These are phyloP conservation scores for Lipomyces yamadae DNA, from an alignment of 805 yeast species.

Conservation along the genomic window DNA sequence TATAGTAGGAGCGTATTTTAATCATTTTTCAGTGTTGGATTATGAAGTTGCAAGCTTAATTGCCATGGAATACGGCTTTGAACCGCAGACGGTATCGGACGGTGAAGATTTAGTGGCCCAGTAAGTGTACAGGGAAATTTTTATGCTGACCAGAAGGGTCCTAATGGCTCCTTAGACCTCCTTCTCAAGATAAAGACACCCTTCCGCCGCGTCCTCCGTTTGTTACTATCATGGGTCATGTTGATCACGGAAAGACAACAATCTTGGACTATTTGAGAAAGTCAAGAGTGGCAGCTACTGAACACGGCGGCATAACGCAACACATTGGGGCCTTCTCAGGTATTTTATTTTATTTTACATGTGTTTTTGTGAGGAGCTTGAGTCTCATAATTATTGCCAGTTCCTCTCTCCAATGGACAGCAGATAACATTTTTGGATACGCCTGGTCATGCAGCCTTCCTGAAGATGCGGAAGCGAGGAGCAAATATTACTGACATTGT, in stretches of 20 bases:
- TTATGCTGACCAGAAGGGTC: background rate
- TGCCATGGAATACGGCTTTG: conserved; percentile 86
- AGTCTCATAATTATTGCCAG: conserved; percentile 41
- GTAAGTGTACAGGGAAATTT: conserved; percentile 2
- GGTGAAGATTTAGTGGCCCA: conserved; percentile 41
- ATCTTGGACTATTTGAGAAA: conserved; percentile 84
- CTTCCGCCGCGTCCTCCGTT: conserved; percentile 83
- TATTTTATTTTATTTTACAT: background rate
- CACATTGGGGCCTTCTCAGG: conserved; percentile 93
- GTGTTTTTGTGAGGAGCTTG: background rate
- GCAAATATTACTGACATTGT: conserved; percentile 93
- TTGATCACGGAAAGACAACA: conserved; percentile 97
- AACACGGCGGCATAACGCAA: conserved; percentile 96
- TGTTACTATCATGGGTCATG: conserved; percentile 98
- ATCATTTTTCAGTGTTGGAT: conserved; percentile 58
- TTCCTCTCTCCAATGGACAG: conserved; percentile 77
- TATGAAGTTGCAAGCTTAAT: conserved; percentile 83
- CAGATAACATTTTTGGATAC: conserved; percentile 90
- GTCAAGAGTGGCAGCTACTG: conserved; percentile 79
- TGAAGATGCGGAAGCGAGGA: conserved; percentile 96
- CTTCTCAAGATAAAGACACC: conserved; percentile 53
- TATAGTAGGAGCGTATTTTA: background rate
- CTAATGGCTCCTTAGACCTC: conserved; percentile 19
- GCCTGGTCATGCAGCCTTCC: conserved; percentile 97
- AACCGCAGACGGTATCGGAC: conserved; percentile 54